These are phyloP conservation scores for Luffa acutangula DNA, from an alignment of 306 rosid species.

Conservation along the genomic window DNA sequence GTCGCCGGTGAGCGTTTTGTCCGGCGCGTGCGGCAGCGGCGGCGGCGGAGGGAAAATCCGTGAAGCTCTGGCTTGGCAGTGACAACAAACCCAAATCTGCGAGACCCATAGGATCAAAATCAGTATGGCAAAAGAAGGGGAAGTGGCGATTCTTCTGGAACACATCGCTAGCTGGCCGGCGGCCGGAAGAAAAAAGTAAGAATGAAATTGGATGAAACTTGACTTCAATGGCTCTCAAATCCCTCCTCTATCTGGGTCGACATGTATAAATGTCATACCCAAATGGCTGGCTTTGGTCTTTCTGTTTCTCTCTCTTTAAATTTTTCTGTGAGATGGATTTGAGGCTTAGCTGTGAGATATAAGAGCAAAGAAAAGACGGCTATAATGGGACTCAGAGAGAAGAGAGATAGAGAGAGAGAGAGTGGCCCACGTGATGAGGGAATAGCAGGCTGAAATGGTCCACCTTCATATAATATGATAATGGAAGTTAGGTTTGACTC, in stretches of 20 bases:
- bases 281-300: background rate
- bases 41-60: constrained; percentile 13
- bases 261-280: background rate
- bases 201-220: background rate
- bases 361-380: constrained; percentile 45
- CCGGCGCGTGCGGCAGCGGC: background rate
- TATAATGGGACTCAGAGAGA: constrained; percentile 19
- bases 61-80: constrained; percentile 43
- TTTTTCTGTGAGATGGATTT: background rate
- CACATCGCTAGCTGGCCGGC: background rate
- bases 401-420: constrained; percentile 11
- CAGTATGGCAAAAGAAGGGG: background rate
- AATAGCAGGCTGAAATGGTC: constrained; percentile 1
- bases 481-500: constrained; percentile 6
- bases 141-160: background rate
- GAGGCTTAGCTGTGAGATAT: constrained; percentile 13
- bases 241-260: background rate
- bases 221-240: background rate
- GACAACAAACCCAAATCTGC: constrained; percentile 38
- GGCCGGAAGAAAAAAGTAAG: background rate
- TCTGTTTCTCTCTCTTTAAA: background rate
- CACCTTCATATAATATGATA: background rate
- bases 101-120: constrained; percentile 23
- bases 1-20: background rate
- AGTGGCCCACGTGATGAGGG: constrained; percentile 6